Evolutionary conservation across 371 early-diverging fungal species (phyloP).

Genomic region (Nematocida sp.): DNA sequence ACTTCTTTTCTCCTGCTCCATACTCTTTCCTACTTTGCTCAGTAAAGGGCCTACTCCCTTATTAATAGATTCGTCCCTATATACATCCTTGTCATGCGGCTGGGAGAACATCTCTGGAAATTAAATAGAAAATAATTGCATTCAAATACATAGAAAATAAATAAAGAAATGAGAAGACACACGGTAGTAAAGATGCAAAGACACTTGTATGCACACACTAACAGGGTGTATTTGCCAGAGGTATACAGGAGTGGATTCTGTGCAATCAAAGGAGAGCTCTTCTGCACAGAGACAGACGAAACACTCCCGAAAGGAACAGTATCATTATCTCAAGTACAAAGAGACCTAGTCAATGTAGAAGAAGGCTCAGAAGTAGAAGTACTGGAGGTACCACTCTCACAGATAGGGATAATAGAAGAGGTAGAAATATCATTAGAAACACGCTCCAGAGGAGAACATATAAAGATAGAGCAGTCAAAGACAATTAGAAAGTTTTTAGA

Average conservation of each 20-base stretch:
- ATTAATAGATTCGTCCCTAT: slow-evolving; percentile 3
- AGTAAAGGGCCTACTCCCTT: background rate
- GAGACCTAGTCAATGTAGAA: background rate
- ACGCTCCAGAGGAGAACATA: slow-evolving; percentile 8
- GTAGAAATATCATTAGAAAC: slow-evolving; percentile 17
- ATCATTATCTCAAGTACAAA: slow-evolving; percentile 41
- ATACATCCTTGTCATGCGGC: slow-evolving; percentile 23
- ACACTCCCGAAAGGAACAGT: slow-evolving; percentile 10
- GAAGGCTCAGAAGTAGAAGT: slow-evolving; percentile 21
- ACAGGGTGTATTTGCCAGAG: slow-evolving; percentile 32
- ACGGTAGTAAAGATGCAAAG: slow-evolving; percentile 44
- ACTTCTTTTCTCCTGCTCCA: slow-evolving; percentile 2
- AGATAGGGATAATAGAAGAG: slow-evolving; percentile 8
- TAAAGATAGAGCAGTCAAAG: background rate
- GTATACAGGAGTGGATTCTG: slow-evolving; percentile 21
- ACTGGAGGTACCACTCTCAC: background rate
- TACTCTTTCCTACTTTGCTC: background rate
- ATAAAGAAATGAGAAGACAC: slow-evolving; percentile 13
- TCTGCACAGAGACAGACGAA: background rate
- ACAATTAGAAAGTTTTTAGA: background rate
- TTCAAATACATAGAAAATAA: slow-evolving; percentile 23
- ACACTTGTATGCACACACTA: slow-evolving; percentile 23
- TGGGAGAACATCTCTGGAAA: slow-evolving; percentile 40
- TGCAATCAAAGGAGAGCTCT: slow-evolving; percentile 23
- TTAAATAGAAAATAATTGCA: slow-evolving; percentile 14